Evolutionary conservation across 2,329 filamentous ascomycete genomes (phyloP), one percentile per base, ranked within the genome.

Genomic region (Aspergillus brunneoviolaceus): DNA sequence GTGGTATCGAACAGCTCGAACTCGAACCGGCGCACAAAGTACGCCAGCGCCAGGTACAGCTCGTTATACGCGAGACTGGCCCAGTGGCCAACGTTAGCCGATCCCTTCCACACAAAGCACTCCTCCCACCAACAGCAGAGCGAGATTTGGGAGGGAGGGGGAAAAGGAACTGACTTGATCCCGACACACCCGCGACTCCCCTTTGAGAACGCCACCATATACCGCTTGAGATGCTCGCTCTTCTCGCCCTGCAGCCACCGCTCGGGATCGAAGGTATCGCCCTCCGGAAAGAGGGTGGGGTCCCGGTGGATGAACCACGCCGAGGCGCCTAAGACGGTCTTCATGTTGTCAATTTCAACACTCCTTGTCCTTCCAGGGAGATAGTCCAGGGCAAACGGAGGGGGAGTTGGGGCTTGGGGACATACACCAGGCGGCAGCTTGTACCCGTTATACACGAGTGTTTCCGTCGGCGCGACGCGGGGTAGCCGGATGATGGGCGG

Each of bases 401-500:
- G 29, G 25, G 6, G 19, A 6, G 25, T 6, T 27, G 25, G 25
- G 25, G 27, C 1, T 2, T 27, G 27, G 27, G 27, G 27, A 23
- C 19, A 27, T 51, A 71, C 68, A 2, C 69, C 66, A 0, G 72
- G 67, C 2, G 72, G 72, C 47, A 76, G 74, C 3, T 59, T 55
- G 59, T 70, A 69, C 4, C 67, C 57, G 19, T 71, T 68, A 50
- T 74, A 76, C 5, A 65, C 59, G 51, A 76, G 58, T 0, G 69
- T 55, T 33, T 72, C 67, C 1, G 59, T 60, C 1, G 67, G 69
- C 5, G 69, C 60, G n/a, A 66, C 49, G 64, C 69, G 54, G 66
- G 75, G 58, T 55, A 72, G 61, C 67, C 72, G 57, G 65, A 61
- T 65, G 49, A 70, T 42, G 1, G 76, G 72, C 0, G 74, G 77